Evolutionary conservation across 345 rosid species (phyloP), one percentile per base, ranked within the genome.

Genomic region (Luvunga scandens): DNA sequence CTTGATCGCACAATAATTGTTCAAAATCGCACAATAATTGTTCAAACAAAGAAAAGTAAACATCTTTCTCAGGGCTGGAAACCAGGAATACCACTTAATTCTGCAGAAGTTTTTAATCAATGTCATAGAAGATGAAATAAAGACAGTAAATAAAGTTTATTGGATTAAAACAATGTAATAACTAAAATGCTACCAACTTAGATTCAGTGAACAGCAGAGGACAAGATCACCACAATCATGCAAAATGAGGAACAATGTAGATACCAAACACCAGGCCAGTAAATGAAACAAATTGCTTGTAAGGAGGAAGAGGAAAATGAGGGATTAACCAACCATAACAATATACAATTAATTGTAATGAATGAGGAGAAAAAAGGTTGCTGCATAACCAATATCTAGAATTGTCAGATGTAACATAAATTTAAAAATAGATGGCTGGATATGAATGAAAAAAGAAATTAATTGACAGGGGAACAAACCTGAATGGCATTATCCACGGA

Each of bases 401-500:
- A 45, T 13, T 45, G 50, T 12, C 48, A 65, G 10, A 30, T 12
- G 19, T 61, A 61, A 61, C 28, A 62, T 31, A 62, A 4, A 25
- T 33, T 31, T 25, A 12, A 9, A 12, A 19, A 69, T 69, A 69
- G 6, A 39, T 25, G 9, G 77, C 24, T 48, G 16, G 50, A 42
- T 39, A 73, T 74, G 3, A 62, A 27, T 25, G 25, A 39, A 31
- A 50, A 74, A 38, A 5, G 34, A 70, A 65, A 69, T 18, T 48
- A 59, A 68, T 79, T 72, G 69, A 64, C 82, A n/a, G 7, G 24
- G 38, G 38, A 45, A 68, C 84, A 60, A 80, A 89, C 91, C 92
- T 92, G 84, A 70, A 92, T 86, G 22, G 97, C 94, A 81, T 66
- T 79, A 61, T 80, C 86, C 86, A 88, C 79, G 65, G 92, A 90